Evolutionary conservation across 2,329 filamentous ascomycete species (phyloP), one percentile per base, ranked within the genome.

Genomic region (Leptographium procerum): DNA sequence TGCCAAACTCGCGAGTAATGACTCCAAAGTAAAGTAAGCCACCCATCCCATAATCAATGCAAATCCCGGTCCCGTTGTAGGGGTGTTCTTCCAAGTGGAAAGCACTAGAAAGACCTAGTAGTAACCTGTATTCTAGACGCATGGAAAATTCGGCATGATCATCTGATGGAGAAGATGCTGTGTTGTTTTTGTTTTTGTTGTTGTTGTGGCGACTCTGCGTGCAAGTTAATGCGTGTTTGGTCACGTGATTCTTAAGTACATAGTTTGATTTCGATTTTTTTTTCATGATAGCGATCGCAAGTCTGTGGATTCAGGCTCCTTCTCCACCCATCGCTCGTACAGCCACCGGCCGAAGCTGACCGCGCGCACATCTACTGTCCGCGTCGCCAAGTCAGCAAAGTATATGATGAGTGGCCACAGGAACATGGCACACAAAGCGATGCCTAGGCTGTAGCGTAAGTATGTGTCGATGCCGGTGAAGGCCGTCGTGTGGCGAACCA

Each of bases 331-430:
- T 61, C 71, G 73, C 52, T 62, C 69, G 68, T 83, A 80, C 2
- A 82, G 63, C 79, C 78, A 82, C 65, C 76, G 81, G 24, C 79
- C 76, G 62, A 84, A 78, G 64, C 73, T 74, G 56, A 84, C 81
- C 8, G 76, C 76, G 1, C 80, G 80, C 55, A 75, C 74, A 62
- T 84, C 81, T 19, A 84, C 75, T 2, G 72, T 71, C 28, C 80
- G 72, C 74, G 78, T 82, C 60, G 81, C 83, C 4, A 84, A 63
- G 61, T 84, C 81, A 1, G 79, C 75, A 59, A 73, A 75, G 74
- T 78, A 82, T 19, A 84, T 70, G 6, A 81, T 73, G 2, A 74
- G 67, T 0, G 80, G 79, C 16, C 82, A 72, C 55, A 77, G 73
- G n/a, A 81, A 68, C 16, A 73, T 55, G 0, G 73, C 71, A 22